These are phyloP conservation scores for Tetrahymena malaccensis DNA, from an alignment of 73 alveolate genomes.

Conservation along the genomic window DNA sequence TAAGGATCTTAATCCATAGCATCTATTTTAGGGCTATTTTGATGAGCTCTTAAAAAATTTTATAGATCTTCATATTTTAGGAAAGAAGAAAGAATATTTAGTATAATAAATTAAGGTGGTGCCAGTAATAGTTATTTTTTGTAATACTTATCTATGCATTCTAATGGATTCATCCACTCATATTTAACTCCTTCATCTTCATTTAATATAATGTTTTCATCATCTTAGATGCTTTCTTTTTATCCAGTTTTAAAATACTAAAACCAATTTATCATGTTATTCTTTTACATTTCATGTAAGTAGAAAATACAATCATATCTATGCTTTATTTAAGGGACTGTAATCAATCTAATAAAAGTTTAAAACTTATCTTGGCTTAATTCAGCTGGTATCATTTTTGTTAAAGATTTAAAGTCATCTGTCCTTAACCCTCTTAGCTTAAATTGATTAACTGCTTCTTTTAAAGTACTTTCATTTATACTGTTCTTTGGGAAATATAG, in stretches of 20 bases:
- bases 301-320: background rate
- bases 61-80: background rate
- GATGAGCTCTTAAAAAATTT: background rate
- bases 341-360: background rate
- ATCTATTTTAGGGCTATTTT: background rate
- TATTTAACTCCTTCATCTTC: background rate
- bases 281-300: background rate
- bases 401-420: background rate
- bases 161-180: background rate
- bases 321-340: background rate
- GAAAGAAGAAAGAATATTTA: background rate
- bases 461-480: background rate
- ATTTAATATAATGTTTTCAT: background rate
- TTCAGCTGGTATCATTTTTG: background rate
- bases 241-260: background rate
- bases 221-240: background rate
- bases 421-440: background rate
- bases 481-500: background rate
- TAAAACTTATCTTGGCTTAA: background rate
- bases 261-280: background rate
- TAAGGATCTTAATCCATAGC: background rate
- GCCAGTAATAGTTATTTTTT: background rate
- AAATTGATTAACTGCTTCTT: background rate
- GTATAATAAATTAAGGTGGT: background rate
- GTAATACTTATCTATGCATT: background rate